phyloP scores from a whole-genome alignment of 495 filamentous ascomycete species.

The Monascus purpureus region DNA sequence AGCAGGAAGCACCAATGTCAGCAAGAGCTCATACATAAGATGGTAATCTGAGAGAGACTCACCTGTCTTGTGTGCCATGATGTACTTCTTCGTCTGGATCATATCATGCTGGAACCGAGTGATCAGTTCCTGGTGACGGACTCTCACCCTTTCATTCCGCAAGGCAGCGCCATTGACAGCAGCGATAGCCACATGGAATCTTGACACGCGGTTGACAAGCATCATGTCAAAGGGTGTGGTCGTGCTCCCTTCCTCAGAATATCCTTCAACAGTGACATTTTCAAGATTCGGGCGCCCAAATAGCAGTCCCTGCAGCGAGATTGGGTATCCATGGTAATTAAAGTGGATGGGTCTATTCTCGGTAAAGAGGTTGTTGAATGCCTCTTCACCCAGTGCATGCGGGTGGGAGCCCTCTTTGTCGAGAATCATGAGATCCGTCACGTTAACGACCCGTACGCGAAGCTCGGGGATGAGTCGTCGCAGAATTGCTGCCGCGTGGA shows the following conservation, averaged over 20 bases:
- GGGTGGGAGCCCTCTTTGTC: slow-evolving; percentile 45
- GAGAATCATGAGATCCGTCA: slow-evolving; percentile 61
- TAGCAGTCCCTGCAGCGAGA: slow-evolving; percentile 48
- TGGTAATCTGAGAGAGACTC: slow-evolving; percentile 5
- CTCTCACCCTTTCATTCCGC: slow-evolving; percentile 35
- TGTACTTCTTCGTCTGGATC: slow-evolving; percentile 39
- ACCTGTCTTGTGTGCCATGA: slow-evolving; percentile 38
- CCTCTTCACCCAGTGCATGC: slow-evolving; percentile 40
- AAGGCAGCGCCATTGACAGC: slow-evolving; percentile 38
- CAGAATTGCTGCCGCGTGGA: slow-evolving; percentile 48
- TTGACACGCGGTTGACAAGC: slow-evolving; percentile 47
- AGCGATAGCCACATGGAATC: slow-evolving; percentile 47
- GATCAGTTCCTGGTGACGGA: slow-evolving; percentile 31
- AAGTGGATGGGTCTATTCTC: slow-evolving; percentile 44
- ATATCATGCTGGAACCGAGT: slow-evolving; percentile 36
- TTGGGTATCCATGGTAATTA: slow-evolving; percentile 60
- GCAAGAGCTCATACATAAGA: not conserved
- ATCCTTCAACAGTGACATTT: slow-evolving; percentile 45
- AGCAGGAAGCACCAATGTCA: not conserved
- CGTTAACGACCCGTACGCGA: slow-evolving; percentile 52
- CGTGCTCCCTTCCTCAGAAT: slow-evolving; percentile 57
- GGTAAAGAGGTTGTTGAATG: slow-evolving; percentile 48
- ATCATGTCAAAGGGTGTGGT: slow-evolving; percentile 69
- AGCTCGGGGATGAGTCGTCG: slow-evolving; percentile 37
- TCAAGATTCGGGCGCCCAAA: slow-evolving; percentile 41